A percentile compares a stretch with the other conserved stretches of the same genome.
Conservation (phyloP, 2,329 filamentous ascomycete species). For the Pseudocercospora musae region DNA sequence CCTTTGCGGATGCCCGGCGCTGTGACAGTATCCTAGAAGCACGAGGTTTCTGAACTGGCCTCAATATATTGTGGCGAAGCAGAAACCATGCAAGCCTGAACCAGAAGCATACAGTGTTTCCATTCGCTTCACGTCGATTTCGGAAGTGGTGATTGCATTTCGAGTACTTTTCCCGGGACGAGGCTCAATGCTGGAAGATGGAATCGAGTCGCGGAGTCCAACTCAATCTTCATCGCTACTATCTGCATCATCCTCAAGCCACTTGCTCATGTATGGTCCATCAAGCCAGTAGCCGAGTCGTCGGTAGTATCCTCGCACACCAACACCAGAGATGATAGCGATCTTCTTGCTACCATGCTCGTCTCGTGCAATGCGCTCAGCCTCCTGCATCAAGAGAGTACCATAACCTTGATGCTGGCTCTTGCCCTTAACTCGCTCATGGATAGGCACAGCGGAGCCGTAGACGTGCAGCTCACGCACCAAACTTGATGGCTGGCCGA, state of each 20-base stretch:
- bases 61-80: too few relatives aligned
- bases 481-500: constrained; percentile 80
- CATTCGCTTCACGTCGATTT: too few relatives aligned
- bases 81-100: too few relatives aligned
- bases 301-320: constrained; percentile 90
- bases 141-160: neutral
- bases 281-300: constrained; percentile 92
- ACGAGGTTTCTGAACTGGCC: too few relatives aligned
- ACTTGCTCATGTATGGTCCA: constrained; percentile 66
- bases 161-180: too few relatives aligned
- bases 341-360: constrained; percentile 95
- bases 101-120: too few relatives aligned
- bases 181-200: neutral
- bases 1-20: too few relatives aligned
- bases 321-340: constrained; percentile 95
- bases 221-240: constrained; percentile 31
- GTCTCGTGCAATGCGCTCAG: constrained; percentile 87
- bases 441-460: constrained; percentile 93
- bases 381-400: constrained; percentile 95
- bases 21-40: too few relatives aligned
- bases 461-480: constrained; percentile 96
- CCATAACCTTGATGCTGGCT: constrained; percentile 99
- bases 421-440: constrained; percentile 90
- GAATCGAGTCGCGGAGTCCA: neutral
- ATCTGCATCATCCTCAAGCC: constrained; percentile 31